Percentiles rank a stretch among this genome's conserved stretches.
These are phyloP conservation scores for Cornus kousa DNA, from an alignment of 148 eudicot species.

Conservation along the genomic window DNA sequence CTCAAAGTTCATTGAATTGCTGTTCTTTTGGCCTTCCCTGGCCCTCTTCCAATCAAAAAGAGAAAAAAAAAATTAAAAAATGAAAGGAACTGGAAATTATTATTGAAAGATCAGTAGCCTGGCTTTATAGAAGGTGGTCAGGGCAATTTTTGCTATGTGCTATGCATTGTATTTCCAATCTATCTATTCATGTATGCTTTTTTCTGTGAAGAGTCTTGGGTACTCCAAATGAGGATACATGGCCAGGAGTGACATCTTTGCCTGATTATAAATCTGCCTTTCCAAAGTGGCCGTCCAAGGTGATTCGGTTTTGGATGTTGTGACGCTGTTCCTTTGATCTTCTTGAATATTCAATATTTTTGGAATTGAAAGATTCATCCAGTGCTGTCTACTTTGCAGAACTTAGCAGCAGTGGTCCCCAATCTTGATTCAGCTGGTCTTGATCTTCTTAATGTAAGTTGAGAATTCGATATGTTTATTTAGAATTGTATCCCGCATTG, in stretches of 20 bases:
- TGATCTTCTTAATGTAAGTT: slow-evolving; percentile 80
- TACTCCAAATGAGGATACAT: slow-evolving; percentile 89
- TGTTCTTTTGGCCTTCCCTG: no score
- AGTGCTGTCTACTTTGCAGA: slow-evolving; percentile 44
- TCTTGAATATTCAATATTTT: neutral
- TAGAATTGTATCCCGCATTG: neutral
- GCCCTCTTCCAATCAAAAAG: no score
- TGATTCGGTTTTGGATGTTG: neutral
- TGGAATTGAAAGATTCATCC: slow-evolving; percentile 3
- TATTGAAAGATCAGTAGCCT: no score
- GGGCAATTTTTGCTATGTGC: neutral
- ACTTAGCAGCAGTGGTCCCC: slow-evolving; percentile 67
- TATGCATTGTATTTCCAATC: neutral
- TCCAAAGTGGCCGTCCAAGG: slow-evolving; percentile 76
- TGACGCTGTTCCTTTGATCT: neutral
- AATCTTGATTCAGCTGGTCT: slow-evolving; percentile 77
- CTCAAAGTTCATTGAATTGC: no score
- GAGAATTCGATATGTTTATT: neutral
- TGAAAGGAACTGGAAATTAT: no score
- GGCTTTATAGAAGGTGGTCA: neutral
- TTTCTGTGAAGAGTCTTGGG: slow-evolving; percentile 61
- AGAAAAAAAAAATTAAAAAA: no score
- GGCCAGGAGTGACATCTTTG: slow-evolving; percentile 97
- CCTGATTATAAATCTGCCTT: slow-evolving; percentile 86
- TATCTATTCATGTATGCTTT: neutral